A percentile compares a stretch with the other conserved stretches of the same genome.
Conservation (phyloP, 257 asterid genomes). For the Solanum tarijense region DNA sequence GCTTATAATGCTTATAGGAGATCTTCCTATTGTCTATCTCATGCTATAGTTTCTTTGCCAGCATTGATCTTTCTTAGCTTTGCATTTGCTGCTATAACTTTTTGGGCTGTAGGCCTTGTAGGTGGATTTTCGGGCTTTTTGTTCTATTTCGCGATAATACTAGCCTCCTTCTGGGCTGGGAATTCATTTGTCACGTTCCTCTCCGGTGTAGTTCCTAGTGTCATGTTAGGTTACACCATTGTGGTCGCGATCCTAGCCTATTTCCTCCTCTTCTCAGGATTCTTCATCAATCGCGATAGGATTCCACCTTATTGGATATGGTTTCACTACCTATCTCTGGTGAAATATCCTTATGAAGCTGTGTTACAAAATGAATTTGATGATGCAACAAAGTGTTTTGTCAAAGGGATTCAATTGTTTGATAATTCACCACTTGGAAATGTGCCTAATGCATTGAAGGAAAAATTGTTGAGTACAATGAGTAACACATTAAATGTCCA, state of each 20-base stretch:
- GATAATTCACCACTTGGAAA: slow-evolving; percentile 47
- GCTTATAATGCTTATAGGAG: slow-evolving; percentile 62
- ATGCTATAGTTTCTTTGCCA: slow-evolving; percentile 47
- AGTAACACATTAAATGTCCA: slow-evolving; percentile 45
- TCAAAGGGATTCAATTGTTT: slow-evolving; percentile 56
- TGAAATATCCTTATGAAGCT: slow-evolving; percentile 77
- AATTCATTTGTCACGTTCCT: slow-evolving; percentile 70
- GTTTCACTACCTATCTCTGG: slow-evolving; percentile 71
- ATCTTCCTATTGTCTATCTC: slow-evolving; percentile 58
- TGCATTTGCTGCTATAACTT: slow-evolving; percentile 48
- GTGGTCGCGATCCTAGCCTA: slow-evolving; percentile 66
- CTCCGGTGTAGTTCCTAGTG: slow-evolving; percentile 69
- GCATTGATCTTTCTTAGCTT: slow-evolving; percentile 39
- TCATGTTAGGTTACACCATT: slow-evolving; percentile 71
- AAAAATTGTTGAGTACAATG: slow-evolving; percentile 39
- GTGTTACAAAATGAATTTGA: slow-evolving; percentile 60
- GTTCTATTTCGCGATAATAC: slow-evolving; percentile 44
- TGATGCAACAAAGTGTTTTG: slow-evolving; percentile 52
- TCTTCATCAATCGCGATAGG: slow-evolving; percentile 65
- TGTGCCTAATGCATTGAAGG: slow-evolving; percentile 43
- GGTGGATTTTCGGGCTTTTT: slow-evolving; percentile 43
- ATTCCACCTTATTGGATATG: slow-evolving; percentile 83
- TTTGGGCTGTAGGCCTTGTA: slow-evolving; percentile 65
- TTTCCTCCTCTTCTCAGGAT: slow-evolving; percentile 66
- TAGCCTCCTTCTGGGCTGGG: slow-evolving; percentile 80